Evolutionary conservation across 352 stramenopile species (phyloP).

Genomic region (Globisporangium carolinianum): DNA sequence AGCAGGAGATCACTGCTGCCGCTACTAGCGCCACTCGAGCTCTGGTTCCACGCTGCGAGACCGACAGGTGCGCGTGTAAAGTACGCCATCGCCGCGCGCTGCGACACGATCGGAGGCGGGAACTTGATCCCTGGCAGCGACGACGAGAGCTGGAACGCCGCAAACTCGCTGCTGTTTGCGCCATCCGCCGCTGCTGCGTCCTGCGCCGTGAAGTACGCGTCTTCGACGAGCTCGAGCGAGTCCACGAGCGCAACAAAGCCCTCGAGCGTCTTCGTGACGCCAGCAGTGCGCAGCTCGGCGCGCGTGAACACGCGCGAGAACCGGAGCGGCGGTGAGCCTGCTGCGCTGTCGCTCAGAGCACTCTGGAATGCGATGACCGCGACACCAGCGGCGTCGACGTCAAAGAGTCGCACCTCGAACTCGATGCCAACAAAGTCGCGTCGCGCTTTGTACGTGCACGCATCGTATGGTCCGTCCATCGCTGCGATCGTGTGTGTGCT

Average conservation of each 20-base stretch:
- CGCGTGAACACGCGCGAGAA: conserved; percentile 62
- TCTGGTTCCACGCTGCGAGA: conserved; percentile 41
- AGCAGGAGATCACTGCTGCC: conserved; percentile 37
- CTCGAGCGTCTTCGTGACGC: conserved; percentile 48
- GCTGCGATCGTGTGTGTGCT: neutral
- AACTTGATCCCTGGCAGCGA: conserved; percentile 47
- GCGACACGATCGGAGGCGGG: conserved; percentile 48
- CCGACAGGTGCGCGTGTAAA: conserved; percentile 48
- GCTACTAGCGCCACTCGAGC: conserved; percentile 10
- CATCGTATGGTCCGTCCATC: conserved; percentile 24
- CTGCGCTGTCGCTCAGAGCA: conserved; percentile 13
- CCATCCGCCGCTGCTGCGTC: conserved; percentile 19
- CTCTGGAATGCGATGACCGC: conserved; percentile 46
- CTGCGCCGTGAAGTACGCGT: conserved; percentile 50
- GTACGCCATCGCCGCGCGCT: conserved; percentile 51
- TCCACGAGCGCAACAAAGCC: conserved; percentile 57
- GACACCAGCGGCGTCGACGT: conserved; percentile 63
- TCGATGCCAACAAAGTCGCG: conserved; percentile 53
- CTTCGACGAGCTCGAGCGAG: conserved; percentile 58
- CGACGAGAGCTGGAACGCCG: conserved; percentile 58
- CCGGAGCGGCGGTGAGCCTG: conserved; percentile 33
- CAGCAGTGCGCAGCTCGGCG: conserved; percentile 33
- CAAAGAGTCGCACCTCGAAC: conserved; percentile 66
- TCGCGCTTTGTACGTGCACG: conserved; percentile 54
- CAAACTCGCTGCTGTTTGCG: conserved; percentile 27